Conservation (phyloP, 2,329 filamentous ascomycete species). For the Emericellopsis atlantica region DNA sequence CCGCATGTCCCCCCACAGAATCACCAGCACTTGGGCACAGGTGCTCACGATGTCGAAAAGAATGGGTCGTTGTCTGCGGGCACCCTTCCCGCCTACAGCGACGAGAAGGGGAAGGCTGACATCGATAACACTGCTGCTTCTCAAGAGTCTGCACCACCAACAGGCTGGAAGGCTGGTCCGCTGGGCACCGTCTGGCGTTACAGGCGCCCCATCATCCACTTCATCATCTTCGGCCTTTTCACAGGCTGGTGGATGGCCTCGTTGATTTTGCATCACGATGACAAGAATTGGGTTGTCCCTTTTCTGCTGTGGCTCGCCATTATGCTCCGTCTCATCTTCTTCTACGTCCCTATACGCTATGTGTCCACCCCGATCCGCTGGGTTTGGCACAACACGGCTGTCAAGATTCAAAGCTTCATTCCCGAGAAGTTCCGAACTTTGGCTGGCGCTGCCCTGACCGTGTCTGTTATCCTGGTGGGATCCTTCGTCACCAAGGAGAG, state of each 20-base stretch:
- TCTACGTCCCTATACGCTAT: constrained; percentile 56
- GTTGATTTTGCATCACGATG: constrained; percentile 57
- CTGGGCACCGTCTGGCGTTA: constrained; percentile 26
- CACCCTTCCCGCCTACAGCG: constrained; percentile 23
- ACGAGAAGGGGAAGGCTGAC: constrained; percentile 23
- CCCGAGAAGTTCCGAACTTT: constrained; percentile 54
- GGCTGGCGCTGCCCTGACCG: constrained; percentile 47
- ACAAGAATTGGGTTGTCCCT: constrained; percentile 71
- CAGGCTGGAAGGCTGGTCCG: constrained; percentile 6
- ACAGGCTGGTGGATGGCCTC: constrained; percentile 66
- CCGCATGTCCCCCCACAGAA: constrained; percentile 18
- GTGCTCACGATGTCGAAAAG: constrained; percentile 13
- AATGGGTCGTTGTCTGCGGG: constrained; percentile 3
- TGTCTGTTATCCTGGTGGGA: constrained; percentile 65
- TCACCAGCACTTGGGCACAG: constrained; percentile 8
- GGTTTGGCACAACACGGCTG: constrained; percentile 54
- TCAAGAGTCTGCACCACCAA: background rate
- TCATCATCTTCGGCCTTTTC: constrained; percentile 28
- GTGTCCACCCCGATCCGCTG: constrained; percentile 51
- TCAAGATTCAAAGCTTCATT: constrained; percentile 44
- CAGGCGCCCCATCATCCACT: constrained; percentile 31
- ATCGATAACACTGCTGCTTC: constrained; percentile 13
- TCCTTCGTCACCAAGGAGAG: constrained; percentile 62
- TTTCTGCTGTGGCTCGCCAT: constrained; percentile 72
- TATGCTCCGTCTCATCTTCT: constrained; percentile 59